Evolutionary conservation across 441 rosid species (phyloP), one percentile per base, ranked within the genome.

Genomic region (Arabidopsis lyrata): DNA sequence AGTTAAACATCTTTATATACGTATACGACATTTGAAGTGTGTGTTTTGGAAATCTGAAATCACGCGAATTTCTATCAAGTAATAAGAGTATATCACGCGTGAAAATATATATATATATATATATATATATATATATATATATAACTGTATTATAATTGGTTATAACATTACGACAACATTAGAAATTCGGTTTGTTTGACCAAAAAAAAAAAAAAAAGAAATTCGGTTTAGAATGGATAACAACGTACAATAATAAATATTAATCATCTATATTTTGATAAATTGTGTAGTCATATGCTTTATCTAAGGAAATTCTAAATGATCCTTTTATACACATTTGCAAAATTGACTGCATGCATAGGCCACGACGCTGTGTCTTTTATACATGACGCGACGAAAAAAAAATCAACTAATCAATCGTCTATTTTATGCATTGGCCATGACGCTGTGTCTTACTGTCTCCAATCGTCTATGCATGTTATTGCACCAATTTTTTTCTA

Each of bases 21-120:
- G 73, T 75, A 75, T 63, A 68, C 74, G 78, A 60, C 56, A 27
- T 61, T 32, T 38, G 52, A 73, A 20, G 10, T 44, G 34, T 32
- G 39, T 24, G 39, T 15, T 64, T 10, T 15, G 5, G 31, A 59
- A 38, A 70, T 22, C 20, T n/a, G 14, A 11, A 22, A 5, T 54
- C 59, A 54, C 36, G 59, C 36, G 2, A 13, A 12, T 54, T 11
- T 27, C 16, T 13, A 54, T 14, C 11, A 31, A 29, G 4, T 8
- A 13, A 53, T 24, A 24, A 0, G 27, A 24, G 10, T 29, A 29
- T 27, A 4, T 29, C 15, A 24, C 56, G 56, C 32, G 56, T 24
- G 3, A 27, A 22, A 16, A 22, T 24, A 11, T 34, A 5, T 29
- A 29, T 4, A 22, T n/a, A 2, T 22, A 22, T 22, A 22, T 24